Evolutionary conservation across 768 basidiomycete species (phyloP), one percentile per base, ranked within the genome.

Genomic region (Tylopilus sp.): DNA sequence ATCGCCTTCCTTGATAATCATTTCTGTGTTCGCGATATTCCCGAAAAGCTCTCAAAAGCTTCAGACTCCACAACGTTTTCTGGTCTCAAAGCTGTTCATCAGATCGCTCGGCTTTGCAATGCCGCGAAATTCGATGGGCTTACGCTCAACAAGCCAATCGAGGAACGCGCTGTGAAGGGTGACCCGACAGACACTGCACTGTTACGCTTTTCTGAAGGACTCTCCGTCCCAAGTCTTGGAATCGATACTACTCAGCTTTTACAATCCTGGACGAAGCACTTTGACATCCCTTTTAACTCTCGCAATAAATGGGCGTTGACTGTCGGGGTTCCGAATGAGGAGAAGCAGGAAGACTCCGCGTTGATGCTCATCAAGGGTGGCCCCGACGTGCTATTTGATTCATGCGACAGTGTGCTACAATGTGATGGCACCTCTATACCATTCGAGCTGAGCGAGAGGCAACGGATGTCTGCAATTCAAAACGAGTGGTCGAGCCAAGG

Each of bases 271-370:
- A 41, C 60, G 57, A 56, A 48, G 55, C 21, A 41, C 30, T 73
- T 70, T 48, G 70, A 71, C 21, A 71, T 76, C 28, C 73, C 72
- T 2, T 76, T 76, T 64, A 75, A 75, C 49, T 80, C 78, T 6
- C 74, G 72, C 51, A 78, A 79, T 55, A 83, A 83, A 57, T 82
- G 75, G 74, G 80, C 81, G 68, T 60, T 82, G 47, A 78, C 74
- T 40, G 64, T 78, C 45, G 59, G 69, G 0, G 51, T 48, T 3
- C 51, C 52, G 6, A 49, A 54, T 35, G 47, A 43, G 4, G 52
- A 54, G 52, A 48, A 57, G 7, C 2, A 28, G 1, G 35, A 56
- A 2, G 44, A 21, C 12, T 20, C 51, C 25, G 51, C 59, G 11
- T 65, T 74, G 60, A 68, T 83, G 48, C 64, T 79, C 49, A 70